Evolutionary conservation across 495 filamentous ascomycete species (phyloP), one percentile per base, ranked within the genome.

Genomic region (Penicillium cosmopolitanum): DNA sequence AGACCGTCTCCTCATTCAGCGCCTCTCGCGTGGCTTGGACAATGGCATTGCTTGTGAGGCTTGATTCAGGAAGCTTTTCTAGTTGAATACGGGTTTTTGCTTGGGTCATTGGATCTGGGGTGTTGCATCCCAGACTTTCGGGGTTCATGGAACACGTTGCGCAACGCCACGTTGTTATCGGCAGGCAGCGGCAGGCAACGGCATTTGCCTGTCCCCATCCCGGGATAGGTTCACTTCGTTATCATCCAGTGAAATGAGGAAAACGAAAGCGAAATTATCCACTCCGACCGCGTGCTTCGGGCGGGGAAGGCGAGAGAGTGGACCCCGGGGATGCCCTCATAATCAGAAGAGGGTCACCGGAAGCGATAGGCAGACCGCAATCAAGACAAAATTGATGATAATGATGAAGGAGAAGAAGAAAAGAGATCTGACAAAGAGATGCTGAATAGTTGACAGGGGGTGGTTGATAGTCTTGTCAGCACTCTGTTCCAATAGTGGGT

Each of bases 21-120:
- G n/a, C n/a, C 46, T 9, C 46, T 9, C 9, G 46, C 21, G 46
- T 28, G 46, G 46, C 46, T 44, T 23, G 46, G 18, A 48, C 46
- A 48, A 28, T 25, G 46, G 46, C 46, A 48, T 48, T 48, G 46
- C 46, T 48, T 48, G 21, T 12, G 11, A 48, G n/a, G 46, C 46
- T 48, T 48, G 15, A 28, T 28, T 13, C 9, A 7, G n/a, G 46
- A 28, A 3, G 10, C 9, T 25, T 13, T 12, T 28, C 15, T 23
- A n/a, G 21, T 28, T 48, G 23, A 19, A 48, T 31, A n/a, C 23
- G 46, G 15, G 15, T 0, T 28, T 48, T 9, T 23, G 46, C 46
- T 48, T 48, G 46, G 5, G 10, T 23, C 19, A 28, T 48, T 48
- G 18, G 21, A 48, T 48, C 46, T 13, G 46, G 46, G 21, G 46